Percentiles rank a stretch among this genome's conserved stretches.
Evolutionary conservation across 2,329 filamentous ascomycete genomes (phyloP).

Genomic region (Colletotrichum australisinense): DNA sequence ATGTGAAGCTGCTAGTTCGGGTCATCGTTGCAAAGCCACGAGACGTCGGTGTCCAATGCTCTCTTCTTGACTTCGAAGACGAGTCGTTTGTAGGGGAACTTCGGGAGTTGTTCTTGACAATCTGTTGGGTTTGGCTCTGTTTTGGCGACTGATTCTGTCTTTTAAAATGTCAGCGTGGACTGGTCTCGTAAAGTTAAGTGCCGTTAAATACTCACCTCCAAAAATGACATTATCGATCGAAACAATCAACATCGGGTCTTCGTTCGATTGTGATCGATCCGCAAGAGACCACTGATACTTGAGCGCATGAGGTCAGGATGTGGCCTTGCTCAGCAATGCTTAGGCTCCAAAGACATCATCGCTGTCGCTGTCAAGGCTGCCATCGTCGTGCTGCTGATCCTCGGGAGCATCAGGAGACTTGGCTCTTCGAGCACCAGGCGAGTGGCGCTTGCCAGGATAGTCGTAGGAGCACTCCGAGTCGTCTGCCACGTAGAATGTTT

Average conservation of each 20-base stretch:
- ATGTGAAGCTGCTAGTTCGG: neutral
- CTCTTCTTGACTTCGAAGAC: neutral
- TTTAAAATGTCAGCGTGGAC: neutral
- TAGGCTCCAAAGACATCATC: neutral
- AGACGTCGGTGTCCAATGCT: neutral
- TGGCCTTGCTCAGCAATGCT: too few species aligned
- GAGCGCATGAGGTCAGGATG: neutral
- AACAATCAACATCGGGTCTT: neutral
- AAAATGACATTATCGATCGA: neutral
- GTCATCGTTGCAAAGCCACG: neutral
- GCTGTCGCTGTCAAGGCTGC: neutral
- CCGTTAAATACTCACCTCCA: neutral
- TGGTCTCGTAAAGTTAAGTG: neutral
- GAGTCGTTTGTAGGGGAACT: neutral
- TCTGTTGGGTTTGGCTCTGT: neutral
- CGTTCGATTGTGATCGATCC: neutral
- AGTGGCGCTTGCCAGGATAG: constrained; percentile 21
- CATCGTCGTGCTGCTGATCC: neutral
- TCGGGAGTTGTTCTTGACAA: neutral
- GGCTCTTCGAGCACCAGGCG: neutral
- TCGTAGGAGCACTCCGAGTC: constrained; percentile 34
- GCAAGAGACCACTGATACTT: neutral
- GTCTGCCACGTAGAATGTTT: neutral
- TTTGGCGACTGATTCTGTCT: neutral
- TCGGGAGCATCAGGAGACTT: neutral